Evolutionary conservation across 2,329 filamentous ascomycete genomes (phyloP), one percentile per base, ranked within the genome.

Genomic region (Parascedosporium putredinis): DNA sequence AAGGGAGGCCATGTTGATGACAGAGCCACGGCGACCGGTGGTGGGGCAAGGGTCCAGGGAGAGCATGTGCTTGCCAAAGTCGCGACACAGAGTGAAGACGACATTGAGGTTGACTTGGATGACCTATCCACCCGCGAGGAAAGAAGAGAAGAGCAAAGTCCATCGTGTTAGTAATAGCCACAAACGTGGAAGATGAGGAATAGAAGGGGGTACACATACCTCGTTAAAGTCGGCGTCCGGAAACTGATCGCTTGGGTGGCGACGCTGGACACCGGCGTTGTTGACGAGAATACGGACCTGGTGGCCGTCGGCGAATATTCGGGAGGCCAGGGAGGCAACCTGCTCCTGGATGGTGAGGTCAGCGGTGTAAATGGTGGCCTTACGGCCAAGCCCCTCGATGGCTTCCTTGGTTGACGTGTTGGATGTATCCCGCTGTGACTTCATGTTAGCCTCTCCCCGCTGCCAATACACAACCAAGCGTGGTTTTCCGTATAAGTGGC

Each of bases 1-100:
- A 36, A 96, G 76, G 10, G 80, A 86, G 9, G 83, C 88, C 50
- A 94, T 81, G 68, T 95, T 95, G 71, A 95, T 84, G 67, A 95
- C 84, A 60, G 74, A 76, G 22, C 86, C 86, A 52, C 77, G 70
- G 34, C 82, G 76, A 47, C 75, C 75, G 3, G 72, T 75, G 24
- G 67, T 58, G 7, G 65, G 57, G 0, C 69, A 71, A 1, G 69
- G 66, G 5, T 66, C 60, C 12, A 82, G 77, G 2, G 65, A 62
- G 24, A 93, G 79, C 79, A 93, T 88, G 69, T 90, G 84, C 12
- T 82, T 81, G 55, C 86, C 87, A 14, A 88, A 75, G 63, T 90
- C 86, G 53, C 88, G 81, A 67, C 80, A 78, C 50, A 94, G 74
- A 1, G 80, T 79, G 68, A 95, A 95, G 49, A 93, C 86, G 40